Base-by-base conservation (phyloP, 177 flowering plant genomes). In the Vitis hybrid region DNA sequence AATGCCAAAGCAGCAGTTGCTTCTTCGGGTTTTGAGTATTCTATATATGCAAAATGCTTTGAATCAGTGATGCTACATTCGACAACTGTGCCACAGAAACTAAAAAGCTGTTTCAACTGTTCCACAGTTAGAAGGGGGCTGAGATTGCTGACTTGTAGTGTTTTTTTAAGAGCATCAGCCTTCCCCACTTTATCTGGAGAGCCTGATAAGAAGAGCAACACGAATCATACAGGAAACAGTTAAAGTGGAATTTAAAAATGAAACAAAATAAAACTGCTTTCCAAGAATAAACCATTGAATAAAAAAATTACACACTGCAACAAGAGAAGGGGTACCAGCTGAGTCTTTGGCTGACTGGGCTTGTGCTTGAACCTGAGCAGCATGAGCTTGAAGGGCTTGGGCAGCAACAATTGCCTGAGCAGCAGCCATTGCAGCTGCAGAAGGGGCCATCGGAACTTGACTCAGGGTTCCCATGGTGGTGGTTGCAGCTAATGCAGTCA, bases 371-470 rank as follows among this genome's bases (percentile, higher is more conserved):
- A 85, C 74, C 75, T 90, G 96, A 64, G 93, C 88, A 68, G 99
- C 98, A 83, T 93, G 99, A 56, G 99, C 97, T 79, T 95, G 93
- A 79, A 90, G 91, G 20, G 97, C 97, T 78, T 96, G 94, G 18
- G 98, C 98, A 74, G 98, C 98, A 76, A 93, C 93, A 80, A 96
- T 96, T 16, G 98, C 99, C 79, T 94, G 99, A 76, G 99, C 99
- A 81, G 99, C 99, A 72, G 99, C 99, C 98, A 94, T 96, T 62
- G 99, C 99, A 68, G 99, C 99, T 14, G 99, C 99, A 72, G 99
- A 92, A 73, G 99, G 99, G 15, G 99, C 93, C 99, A 95, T 95
- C 3, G 99, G 99, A 49, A 86, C 95, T 80, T 96, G 99, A 76
- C 95, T 96, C 22, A 90, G 71, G 50, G 87, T 85, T 66, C 99